Evolutionary conservation across 106 monocot species (phyloP), one percentile per base, ranked within the genome.

Genomic region (Iris macrosiphon): DNA sequence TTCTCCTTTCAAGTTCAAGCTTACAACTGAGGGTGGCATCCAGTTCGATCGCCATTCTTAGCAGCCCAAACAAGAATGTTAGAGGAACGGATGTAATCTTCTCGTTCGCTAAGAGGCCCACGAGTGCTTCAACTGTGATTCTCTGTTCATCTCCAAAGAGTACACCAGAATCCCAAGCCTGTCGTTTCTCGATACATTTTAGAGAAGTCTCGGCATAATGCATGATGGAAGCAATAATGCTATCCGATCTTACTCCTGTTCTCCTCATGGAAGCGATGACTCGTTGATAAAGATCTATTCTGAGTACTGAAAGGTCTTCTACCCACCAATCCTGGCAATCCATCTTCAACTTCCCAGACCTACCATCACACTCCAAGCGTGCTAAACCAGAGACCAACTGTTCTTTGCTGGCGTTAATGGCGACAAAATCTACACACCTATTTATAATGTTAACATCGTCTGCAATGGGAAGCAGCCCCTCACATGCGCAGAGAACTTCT

Each of bases 291-390:
- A 76, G 21, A 58, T 87, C 80, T 2, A 93, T 69, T 47, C 59
- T 78, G 0, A 93, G 69, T 12, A 60, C 44, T 2, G 83, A 87
- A 29, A 93, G 77, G 64, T 84, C 83, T 40, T 93, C 93, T 0
- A 88, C 59, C 93, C 87, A 93, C 87, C 83, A 87, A 41, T 88
- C 93, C 29, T 74, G 80, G 47, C 56, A 72, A 45, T 72, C 74
- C 63, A 45, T 70, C 35, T 74, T 66, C 61, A 53, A 43, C 64
- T 74, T 86, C 2, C 43, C 76, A n/a, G 77, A 81, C 30, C 48
- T 65, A 37, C 27, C 43, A 53, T 71, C 57, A 47, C 70, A 78
- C 49, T 84, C 87, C 55, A 93, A 72, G 40, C 63, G 73, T 17
- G 80, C 66, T 56, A 93, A 78, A 37, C 88, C 87, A 69, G 74